Conservation (phyloP, 73 alveolate genomes). For the Tetrahymena thermophila region DNA sequence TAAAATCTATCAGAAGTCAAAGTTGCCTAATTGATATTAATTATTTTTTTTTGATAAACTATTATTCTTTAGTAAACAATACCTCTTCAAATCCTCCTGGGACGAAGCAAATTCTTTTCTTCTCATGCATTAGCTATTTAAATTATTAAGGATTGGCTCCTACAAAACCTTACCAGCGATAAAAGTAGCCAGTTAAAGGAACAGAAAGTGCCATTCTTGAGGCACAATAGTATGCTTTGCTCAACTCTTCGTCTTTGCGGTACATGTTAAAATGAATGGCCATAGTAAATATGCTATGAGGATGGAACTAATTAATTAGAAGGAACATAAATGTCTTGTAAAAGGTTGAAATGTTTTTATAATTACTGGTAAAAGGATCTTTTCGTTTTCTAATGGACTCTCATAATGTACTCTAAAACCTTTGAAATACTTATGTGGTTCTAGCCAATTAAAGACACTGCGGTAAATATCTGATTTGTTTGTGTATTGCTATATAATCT, state of each 20-base stretch:
- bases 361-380: neutral
- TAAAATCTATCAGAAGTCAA: neutral
- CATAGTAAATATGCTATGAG: neutral
- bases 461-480: neutral
- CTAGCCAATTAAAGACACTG: neutral
- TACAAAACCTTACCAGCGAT: neutral
- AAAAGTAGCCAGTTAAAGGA: neutral
- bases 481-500: neutral
- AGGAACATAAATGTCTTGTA: neutral
- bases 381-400: neutral
- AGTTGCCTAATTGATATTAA: neutral
- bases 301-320: neutral
- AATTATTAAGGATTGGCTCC: neutral
- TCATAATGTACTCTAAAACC: neutral
- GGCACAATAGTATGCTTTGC: neutral
- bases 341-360: neutral
- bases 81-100: constrained; percentile 4
- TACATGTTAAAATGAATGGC: neutral
- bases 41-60: neutral
- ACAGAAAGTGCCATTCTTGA: neutral
- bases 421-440: neutral
- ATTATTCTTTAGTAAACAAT: neutral
- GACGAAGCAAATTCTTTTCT: neutral
- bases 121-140: neutral
- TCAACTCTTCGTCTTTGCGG: neutral